Base-by-base conservation (phyloP, 108 stramenopile genomes). In the Cafeteria roenbergensis region DNA sequence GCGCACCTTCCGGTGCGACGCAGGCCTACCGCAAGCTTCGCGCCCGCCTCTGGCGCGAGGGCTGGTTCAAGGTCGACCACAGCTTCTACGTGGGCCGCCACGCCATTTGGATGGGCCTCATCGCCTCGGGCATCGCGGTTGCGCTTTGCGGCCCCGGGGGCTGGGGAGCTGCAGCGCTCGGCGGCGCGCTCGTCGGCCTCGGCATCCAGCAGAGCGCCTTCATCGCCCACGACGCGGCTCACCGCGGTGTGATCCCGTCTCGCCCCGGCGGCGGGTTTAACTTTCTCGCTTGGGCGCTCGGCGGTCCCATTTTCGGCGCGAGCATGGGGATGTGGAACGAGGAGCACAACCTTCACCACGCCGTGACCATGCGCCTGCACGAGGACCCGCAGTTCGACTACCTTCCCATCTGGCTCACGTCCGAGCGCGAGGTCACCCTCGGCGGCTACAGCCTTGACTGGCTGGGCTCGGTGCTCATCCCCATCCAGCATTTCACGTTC, bases 311-410 rank as follows among this genome's bases (percentile, higher is more conserved):
- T 1, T 68, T 68, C 52, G 68, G 68, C 22, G 62, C 62, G 0
- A 57, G 55, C 29, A 57, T 34, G 3, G 25, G 35, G 8, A 67
- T 68, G 68, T 68, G 68, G 68, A 50, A 35, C 24, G 68, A 30
- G 1, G 68, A 68, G 50, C 68, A 68, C 60, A 51, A 9, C 36
- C n/a, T 55, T 2, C 68, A 68, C 50, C 68, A 68, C 30, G 68
- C 68, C 22, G n/a, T 51, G 6, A 68, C 68, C 9, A 29, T 51
- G 1, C 35, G 68, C 12, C 32, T 60, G 21, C 1, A 60, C 0
- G 60, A 48, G 31, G 68, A 68, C 25, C 60, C 68, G 1, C 68
- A 68, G 31, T 68, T 68, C 50, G 62, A 61, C 4, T 68, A 68
- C 33, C 31, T 68, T 0, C 68, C 68, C 30, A 60, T 68, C 25